Conservation (phyloP, 164 flowering plant species). For the Protea cynaroides region DNA sequence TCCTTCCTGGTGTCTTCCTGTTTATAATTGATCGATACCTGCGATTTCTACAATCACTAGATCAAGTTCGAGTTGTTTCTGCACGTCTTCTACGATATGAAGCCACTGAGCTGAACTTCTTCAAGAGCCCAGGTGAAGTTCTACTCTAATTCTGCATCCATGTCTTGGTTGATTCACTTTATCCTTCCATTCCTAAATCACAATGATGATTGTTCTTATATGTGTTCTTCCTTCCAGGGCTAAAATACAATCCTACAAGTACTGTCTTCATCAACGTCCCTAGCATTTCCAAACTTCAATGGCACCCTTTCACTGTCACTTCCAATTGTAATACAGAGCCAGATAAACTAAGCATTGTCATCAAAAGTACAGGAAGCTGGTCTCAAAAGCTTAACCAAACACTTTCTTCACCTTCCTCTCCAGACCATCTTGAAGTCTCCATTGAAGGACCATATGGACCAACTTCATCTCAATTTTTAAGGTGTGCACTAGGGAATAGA, state of each 20-base stretch:
- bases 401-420: constrained; percentile 42
- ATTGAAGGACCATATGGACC: constrained; percentile 97
- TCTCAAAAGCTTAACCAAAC: constrained; percentile 44
- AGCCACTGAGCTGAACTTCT: constrained; percentile 71
- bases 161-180: not conserved
- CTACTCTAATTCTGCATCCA: not conserved
- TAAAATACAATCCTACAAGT: constrained; percentile 54
- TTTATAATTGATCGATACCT: constrained; percentile 76
- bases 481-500: constrained; percentile 22
- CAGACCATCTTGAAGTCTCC: constrained; percentile 51
- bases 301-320: constrained; percentile 79
- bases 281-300: constrained; percentile 61
- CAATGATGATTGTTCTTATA: not conserved
- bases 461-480: constrained; percentile 46
- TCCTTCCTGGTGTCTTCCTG: constrained; percentile 83
- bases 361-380: constrained; percentile 67
- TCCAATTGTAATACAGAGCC: constrained; percentile 53
- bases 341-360: constrained; percentile 47
- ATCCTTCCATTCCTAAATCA: not conserved
- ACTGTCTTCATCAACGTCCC: constrained; percentile 54
- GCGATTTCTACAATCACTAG: constrained; percentile 65
- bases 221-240: constrained; percentile 24
- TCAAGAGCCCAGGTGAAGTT: constrained; percentile 48
- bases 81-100: constrained; percentile 61
- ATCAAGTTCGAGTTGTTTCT: constrained; percentile 47